These are phyloP conservation scores for Crithidia bombi DNA, from an alignment of 208 protist species.

Conservation along the genomic window DNA sequence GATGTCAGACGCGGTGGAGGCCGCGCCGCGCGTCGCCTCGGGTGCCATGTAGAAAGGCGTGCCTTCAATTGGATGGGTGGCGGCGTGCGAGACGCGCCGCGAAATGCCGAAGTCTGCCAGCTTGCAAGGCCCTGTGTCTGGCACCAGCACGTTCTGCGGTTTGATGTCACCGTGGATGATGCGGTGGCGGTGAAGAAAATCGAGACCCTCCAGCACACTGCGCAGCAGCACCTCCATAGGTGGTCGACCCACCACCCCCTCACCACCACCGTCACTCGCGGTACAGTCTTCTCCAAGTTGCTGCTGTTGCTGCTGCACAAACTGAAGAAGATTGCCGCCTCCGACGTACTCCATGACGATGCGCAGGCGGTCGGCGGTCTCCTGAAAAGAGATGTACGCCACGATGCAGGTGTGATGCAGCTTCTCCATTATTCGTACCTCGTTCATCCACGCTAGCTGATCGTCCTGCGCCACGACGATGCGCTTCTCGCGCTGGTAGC, in stretches of 20 bases:
- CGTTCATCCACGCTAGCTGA: constrained; percentile 33
- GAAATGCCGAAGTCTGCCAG: constrained; percentile 87
- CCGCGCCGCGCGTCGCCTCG: constrained; percentile 55
- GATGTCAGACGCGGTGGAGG: constrained; percentile 58
- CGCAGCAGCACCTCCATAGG: constrained; percentile 48
- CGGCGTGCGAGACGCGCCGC: constrained; percentile 43
- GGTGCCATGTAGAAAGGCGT: constrained; percentile 82
- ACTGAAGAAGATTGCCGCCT: constrained; percentile 70
- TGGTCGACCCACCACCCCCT: background rate
- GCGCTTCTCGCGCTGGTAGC: constrained; percentile 24
- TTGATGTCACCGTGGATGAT: constrained; percentile 90
- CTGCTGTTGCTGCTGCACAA: constrained; percentile 41
- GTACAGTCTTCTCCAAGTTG: background rate
- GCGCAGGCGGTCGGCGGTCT: constrained; percentile 44
- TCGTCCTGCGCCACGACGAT: constrained; percentile 32
- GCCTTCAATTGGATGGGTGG: constrained; percentile 39
- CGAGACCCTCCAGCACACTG: constrained; percentile 71
- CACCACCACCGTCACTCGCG: too few relatives aligned
- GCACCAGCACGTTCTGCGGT: constrained; percentile 78
- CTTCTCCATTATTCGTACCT: constrained; percentile 62
- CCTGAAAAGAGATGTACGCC: constrained; percentile 86
- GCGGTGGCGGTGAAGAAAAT: constrained; percentile 73
- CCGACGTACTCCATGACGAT: constrained; percentile 88
- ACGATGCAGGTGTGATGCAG: constrained; percentile 94
- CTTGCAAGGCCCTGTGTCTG: constrained; percentile 72